phyloP scores from a whole-genome alignment of 306 rosid species.

The Cucurbita maxima region DNA sequence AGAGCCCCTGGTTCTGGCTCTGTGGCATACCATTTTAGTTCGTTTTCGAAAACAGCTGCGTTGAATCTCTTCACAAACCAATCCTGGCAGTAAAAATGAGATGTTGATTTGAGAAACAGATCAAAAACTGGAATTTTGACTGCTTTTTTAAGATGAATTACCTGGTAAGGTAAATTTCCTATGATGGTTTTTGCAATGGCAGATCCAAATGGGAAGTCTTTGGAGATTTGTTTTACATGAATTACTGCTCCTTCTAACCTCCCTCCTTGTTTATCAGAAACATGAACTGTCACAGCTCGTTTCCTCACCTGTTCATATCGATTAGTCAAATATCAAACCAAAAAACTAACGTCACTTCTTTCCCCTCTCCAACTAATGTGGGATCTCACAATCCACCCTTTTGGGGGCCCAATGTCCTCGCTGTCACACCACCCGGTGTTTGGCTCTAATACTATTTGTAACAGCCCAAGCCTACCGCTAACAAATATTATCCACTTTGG shows the following conservation, averaged over 20 bases:
- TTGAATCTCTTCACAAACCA: constrained; percentile 82
- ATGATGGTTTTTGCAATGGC: constrained; percentile 71
- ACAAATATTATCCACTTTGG: too few relatives aligned
- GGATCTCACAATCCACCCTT: too few relatives aligned
- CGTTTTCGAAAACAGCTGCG: constrained; percentile 80
- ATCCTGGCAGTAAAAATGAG: constrained; percentile 24
- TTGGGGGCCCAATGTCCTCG: too few relatives aligned
- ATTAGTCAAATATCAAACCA: neutral
- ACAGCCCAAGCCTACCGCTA: too few relatives aligned
- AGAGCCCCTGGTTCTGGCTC: constrained; percentile 58
- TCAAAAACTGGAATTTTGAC: neutral
- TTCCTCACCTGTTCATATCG: constrained; percentile 37
- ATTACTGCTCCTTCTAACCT: constrained; percentile 44
- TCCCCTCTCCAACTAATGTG: too few relatives aligned
- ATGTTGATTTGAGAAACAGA: neutral
- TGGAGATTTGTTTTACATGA: constrained; percentile 37
- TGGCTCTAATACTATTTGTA: too few relatives aligned
- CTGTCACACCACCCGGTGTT: too few relatives aligned
- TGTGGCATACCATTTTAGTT: constrained; percentile 91
- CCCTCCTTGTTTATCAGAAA: constrained; percentile 40
- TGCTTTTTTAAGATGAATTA: neutral
- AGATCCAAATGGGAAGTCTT: constrained; percentile 83
- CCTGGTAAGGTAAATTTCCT: constrained; percentile 76
- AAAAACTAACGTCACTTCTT: neutral
- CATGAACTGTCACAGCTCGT: constrained; percentile 64